Evolutionary conservation across 352 stramenopile genomes (phyloP).

Genomic region (Phytophthora citricola): DNA sequence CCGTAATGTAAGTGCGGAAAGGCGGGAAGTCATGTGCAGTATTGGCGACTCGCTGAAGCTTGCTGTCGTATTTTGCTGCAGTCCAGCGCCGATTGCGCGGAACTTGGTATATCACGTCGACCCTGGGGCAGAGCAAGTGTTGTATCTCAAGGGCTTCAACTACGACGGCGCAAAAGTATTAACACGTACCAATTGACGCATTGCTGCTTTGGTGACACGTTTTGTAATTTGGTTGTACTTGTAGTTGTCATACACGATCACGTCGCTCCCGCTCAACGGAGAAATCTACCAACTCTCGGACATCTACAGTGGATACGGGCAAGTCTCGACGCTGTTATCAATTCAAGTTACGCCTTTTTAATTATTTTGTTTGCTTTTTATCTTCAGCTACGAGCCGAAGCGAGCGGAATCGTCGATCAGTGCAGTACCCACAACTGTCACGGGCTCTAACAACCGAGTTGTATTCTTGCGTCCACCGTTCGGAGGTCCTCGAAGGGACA

Average conservation of each 20-base stretch:
- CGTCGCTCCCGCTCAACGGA: slow-evolving; percentile 80
- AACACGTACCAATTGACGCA: not conserved
- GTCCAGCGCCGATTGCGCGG: slow-evolving; percentile 58
- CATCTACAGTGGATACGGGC: slow-evolving; percentile 90
- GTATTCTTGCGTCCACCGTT: slow-evolving; percentile 83
- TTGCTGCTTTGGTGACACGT: not conserved
- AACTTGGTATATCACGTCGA: slow-evolving; percentile 81
- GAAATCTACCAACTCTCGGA: slow-evolving; percentile 91
- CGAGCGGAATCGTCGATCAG: slow-evolving; percentile 61
- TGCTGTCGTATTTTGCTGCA: slow-evolving; percentile 4
- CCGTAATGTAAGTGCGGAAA: slow-evolving; percentile 19
- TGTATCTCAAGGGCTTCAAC: slow-evolving; percentile 87
- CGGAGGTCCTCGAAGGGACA: slow-evolving; percentile 56
- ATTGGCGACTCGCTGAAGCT: not conserved
- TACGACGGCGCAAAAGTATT: slow-evolving; percentile 51
- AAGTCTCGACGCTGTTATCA: slow-evolving; percentile 13
- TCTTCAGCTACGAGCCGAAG: slow-evolving; percentile 83
- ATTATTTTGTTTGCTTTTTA: not conserved
- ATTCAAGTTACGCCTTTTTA: not conserved
- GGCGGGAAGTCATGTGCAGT: not conserved
- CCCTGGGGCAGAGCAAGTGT: slow-evolving; percentile 72
- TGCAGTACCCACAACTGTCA: slow-evolving; percentile 63
- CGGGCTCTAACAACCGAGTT: slow-evolving; percentile 86
- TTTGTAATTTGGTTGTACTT: not conserved
- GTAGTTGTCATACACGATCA: slow-evolving; percentile 82